A percentile compares a stretch with the other conserved stretches of the same genome.
Evolutionary conservation across 768 basidiomycete genomes (phyloP).

Genomic region (Pulveroboletus sp.): DNA sequence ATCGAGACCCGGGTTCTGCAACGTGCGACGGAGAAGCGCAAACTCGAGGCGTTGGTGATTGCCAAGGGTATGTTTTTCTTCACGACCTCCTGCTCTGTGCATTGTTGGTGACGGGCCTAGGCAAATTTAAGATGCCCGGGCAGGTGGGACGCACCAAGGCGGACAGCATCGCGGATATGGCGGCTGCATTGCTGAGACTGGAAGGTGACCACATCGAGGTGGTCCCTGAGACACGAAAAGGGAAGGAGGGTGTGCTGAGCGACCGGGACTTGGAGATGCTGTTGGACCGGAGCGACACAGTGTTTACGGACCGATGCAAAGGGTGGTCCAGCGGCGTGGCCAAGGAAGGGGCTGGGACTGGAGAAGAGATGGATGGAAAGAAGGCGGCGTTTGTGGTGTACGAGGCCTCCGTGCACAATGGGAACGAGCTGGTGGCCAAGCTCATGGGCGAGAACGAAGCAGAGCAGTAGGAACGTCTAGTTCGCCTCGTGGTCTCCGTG

Average conservation of each 20-base stretch:
- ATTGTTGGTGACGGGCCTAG: constrained; percentile 29
- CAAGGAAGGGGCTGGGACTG: not conserved
- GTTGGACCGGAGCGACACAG: constrained; percentile 72
- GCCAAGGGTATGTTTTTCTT: constrained; percentile 58
- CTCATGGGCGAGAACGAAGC: constrained; percentile 49
- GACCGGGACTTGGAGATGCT: constrained; percentile 78
- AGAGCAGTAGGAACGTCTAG: not conserved
- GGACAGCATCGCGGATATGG: constrained; percentile 76
- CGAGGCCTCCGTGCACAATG: constrained; percentile 57
- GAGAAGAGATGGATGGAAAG: constrained; percentile 16
- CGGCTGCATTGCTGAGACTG: constrained; percentile 66
- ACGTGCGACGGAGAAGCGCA: constrained; percentile 78
- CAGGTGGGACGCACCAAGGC: constrained; percentile 48
- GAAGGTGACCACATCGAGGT: constrained; percentile 91
- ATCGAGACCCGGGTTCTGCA: constrained; percentile 91
- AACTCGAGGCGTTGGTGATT: constrained; percentile 92
- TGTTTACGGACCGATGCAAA: constrained; percentile 62
- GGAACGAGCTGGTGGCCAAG: constrained; percentile 64
- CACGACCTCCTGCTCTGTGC: not conserved
- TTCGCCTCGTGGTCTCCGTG: not conserved
- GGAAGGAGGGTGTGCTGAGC: constrained; percentile 68
- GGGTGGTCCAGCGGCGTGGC: constrained; percentile 61
- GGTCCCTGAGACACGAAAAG: constrained; percentile 62
- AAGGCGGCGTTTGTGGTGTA: constrained; percentile 75
- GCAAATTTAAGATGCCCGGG: constrained; percentile 79